phyloP scores from a whole-genome alignment of 768 basidiomycete genomes.

The Calocera viscosa region DNA sequence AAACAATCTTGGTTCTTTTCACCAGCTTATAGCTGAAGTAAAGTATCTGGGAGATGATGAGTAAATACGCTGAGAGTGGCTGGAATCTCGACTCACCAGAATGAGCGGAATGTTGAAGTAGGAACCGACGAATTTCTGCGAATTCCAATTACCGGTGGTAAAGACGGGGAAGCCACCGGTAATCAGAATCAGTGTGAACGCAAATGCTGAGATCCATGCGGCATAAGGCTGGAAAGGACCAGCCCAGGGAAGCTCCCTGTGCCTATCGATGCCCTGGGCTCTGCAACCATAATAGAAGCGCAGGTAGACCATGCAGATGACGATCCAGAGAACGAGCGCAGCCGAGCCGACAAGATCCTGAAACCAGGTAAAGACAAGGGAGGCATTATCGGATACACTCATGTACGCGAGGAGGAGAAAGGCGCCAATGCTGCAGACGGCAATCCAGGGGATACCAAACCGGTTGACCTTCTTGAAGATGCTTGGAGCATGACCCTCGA shows the following conservation, averaged over 20 bases:
- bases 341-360: constrained; percentile 35
- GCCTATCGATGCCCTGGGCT: constrained; percentile 64
- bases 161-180: constrained; percentile 24
- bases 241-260: constrained; percentile 49
- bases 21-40: constrained; percentile 21
- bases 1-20: constrained; percentile 17
- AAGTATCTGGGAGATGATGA: constrained; percentile 16
- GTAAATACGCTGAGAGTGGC: neutral
- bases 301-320: constrained; percentile 60
- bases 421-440: constrained; percentile 45
- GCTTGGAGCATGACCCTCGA: constrained; percentile 20
- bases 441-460: constrained; percentile 25
- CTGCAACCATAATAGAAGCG: constrained; percentile 75
- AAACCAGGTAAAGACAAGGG: constrained; percentile 45
- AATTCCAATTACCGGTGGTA: constrained; percentile 20
- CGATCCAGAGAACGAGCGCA: constrained; percentile 61
- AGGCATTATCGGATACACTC: constrained; percentile 53
- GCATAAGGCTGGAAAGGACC: constrained; percentile 40
- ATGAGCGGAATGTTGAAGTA: constrained; percentile 16
- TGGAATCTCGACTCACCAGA: neutral
- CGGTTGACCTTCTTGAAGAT: constrained; percentile 20
- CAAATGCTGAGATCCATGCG: constrained; percentile 12
- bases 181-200: constrained; percentile 10
- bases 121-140: constrained; percentile 17
- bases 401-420: constrained; percentile 56